Evolutionary conservation across 225 moss, liverwort and hornwort species (phyloP), one percentile per base, ranked within the genome.

Genomic region (Polytrichum formosum): DNA sequence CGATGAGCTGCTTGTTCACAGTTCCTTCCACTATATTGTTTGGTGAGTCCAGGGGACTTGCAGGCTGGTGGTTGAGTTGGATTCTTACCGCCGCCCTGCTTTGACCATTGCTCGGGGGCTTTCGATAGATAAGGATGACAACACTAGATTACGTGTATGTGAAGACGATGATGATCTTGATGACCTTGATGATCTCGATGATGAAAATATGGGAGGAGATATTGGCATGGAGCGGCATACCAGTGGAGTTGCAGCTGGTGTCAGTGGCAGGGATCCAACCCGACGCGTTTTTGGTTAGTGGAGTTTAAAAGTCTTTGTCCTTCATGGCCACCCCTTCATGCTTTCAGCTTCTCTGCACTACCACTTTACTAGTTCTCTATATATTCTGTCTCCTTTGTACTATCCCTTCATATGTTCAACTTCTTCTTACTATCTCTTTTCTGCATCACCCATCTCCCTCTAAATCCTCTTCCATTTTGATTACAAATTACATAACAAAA

Each of bases 21-120:
- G 37, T 10, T 10, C 46, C 13, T 23, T 35, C 21, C 23, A 7
- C 20, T 23, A 58, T 58, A 20, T 58, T 58, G 58, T 58, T 23
- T 58, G 62, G 23, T 63, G 62, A 18, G 17, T 67, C 9, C 68
- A 75, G 77, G 91, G 93, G 25, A 85, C 90, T 5, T 93, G 91
- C 35, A 84, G 90, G 54, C 83, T 93, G 30, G 80, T 96, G 10
- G 86, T 89, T 37, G 96, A 96, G 74, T 33, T 96, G 72, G 88
- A 92, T 68, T 87, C 85, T 22, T 92, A 93, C 70, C 82, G 84
- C 5, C 90, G 87, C 75, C 75, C 87, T 28, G 83, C 81, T 73
- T 78, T 84, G 4, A 81, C 79, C 73, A 80, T 81, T 55, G 80
- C 83, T 53, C 67, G 86, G 56, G 83, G 84, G 6, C 79, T 82